These are phyloP conservation scores for Xylariaceae sp. DNA, from an alignment of 2,329 filamentous ascomycete species.

Conservation along the genomic window DNA sequence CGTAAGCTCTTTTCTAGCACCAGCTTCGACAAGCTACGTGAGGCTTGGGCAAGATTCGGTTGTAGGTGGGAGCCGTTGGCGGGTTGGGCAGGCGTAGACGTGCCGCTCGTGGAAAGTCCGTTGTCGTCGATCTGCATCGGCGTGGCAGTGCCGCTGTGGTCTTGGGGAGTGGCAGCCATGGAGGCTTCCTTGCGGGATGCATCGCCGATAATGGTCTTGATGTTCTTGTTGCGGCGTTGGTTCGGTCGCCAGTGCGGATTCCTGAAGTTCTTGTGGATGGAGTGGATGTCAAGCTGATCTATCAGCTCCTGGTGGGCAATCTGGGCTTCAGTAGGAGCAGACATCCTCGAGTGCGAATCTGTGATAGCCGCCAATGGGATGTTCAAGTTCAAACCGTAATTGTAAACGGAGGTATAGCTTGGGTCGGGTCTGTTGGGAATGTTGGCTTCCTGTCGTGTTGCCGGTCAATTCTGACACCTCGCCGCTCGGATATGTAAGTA, in stretches of 20 bases:
- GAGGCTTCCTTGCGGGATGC: slow-evolving; percentile 90
- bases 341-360: slow-evolving; percentile 46
- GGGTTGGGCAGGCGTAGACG: slow-evolving; percentile 60
- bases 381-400: no score
- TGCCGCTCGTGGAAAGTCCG: slow-evolving; percentile 63
- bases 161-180: slow-evolving; percentile 77
- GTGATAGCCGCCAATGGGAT: not conserved
- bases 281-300: slow-evolving; percentile 89
- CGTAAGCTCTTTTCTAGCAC: slow-evolving; percentile 83
- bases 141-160: slow-evolving; percentile 76
- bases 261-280: slow-evolving; percentile 86
- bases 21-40: slow-evolving; percentile 83
- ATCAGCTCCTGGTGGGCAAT: slow-evolving; percentile 86
- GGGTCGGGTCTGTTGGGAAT: no score
- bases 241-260: slow-evolving; percentile 90
- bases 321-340: slow-evolving; percentile 73
- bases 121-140: slow-evolving; percentile 57
- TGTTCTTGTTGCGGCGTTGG: slow-evolving; percentile 96
- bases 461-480: no score
- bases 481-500: no score
- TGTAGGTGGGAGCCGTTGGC: slow-evolving; percentile 46
- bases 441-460: no score
- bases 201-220: slow-evolving; percentile 94
- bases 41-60: slow-evolving; percentile 86
- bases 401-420: no score